These are phyloP conservation scores for Lactuca saligna DNA, from an alignment of 129 eudicot genomes.

Conservation along the genomic window DNA sequence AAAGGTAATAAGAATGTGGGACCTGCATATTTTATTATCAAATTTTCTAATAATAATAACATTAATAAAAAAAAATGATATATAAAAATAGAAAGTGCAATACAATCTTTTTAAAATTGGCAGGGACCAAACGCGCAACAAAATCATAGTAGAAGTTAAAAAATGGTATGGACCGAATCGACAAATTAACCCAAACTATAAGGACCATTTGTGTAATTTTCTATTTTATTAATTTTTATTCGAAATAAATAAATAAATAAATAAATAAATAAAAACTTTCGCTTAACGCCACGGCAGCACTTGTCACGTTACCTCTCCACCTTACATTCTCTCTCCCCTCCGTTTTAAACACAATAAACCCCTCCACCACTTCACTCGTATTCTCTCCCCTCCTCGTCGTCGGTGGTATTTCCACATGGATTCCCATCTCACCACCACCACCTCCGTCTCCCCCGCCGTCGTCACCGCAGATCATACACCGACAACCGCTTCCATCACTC, in stretches of 20 bases:
- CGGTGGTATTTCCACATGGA: slow-evolving; percentile 20
- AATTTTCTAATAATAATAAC: too few species aligned
- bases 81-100: too few species aligned
- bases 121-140: too few species aligned
- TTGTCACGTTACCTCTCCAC: slow-evolving; percentile 33
- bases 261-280: slow-evolving; percentile 28
- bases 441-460: slow-evolving; percentile 22
- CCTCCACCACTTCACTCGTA: slow-evolving; percentile 3
- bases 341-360: not conserved
- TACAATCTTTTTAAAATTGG: too few species aligned
- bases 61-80: too few species aligned
- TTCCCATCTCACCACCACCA: slow-evolving; percentile 16
- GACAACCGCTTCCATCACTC: slow-evolving; percentile 8
- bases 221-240: not conserved
- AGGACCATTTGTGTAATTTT: too few species aligned
- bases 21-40: too few species aligned
- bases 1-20: too few species aligned
- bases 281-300: slow-evolving; percentile 71
- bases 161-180: too few species aligned
- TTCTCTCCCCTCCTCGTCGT: slow-evolving; percentile 23
- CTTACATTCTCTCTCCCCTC: slow-evolving; percentile 20
- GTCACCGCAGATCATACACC: slow-evolving; percentile 32
- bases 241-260: not conserved
- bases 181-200: too few species aligned
- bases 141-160: too few species aligned